Evolutionary conservation across 805 yeast genomes (phyloP), one percentile per base, ranked within the genome.

Genomic region (Yarrowia yakushimensis): DNA sequence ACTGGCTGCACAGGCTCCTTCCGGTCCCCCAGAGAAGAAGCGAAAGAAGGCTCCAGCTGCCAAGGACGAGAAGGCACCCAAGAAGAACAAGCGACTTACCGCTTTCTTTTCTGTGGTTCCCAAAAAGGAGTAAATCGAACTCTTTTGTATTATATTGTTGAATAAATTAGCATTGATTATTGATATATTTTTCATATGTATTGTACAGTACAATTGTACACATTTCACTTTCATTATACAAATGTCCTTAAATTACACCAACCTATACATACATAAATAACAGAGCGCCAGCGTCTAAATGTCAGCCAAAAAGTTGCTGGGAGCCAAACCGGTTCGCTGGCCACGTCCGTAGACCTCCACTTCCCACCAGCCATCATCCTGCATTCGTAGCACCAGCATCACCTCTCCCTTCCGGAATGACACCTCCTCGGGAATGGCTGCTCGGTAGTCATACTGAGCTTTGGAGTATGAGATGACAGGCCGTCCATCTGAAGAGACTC

Each of bases 291-390:
- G 6, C 42, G n/a, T 30, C 30, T 61, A 66, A 17, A 61, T 45
- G 46, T 64, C 64, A 43, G 66, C 70, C 59, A 74, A 62, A 67
- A 77, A 85, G 67, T 85, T 85, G 67, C 86, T 81, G 37, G 90
- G 89, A 3, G 87, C 88, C 33, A 85, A 76, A 1, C 90, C 90
- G 15, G 79, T 71, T 30, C 68, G 68, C 15, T 64, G 64, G 17
- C 74, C 73, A 31, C 67, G 66, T 34, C 77, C 76, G 33, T 79
- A 63, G 20, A 83, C 82, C 67, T 85, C 90, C 31, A 83, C 84
- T 67, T 82, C 85, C 90, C 90, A 85, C 90, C 90, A 85, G 1
- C 88, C 88, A 67, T 85, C 90, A 22, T 84, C 85, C 69, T 85
- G 88, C 78, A 77, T 81, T 46, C 77, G 78, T 17, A 84, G 67